A percentile compares a stretch with the other conserved stretches of the same genome.
Evolutionary conservation across 2,329 filamentous ascomycete genomes (phyloP).

Genomic region (Xylaria arbuscula): DNA sequence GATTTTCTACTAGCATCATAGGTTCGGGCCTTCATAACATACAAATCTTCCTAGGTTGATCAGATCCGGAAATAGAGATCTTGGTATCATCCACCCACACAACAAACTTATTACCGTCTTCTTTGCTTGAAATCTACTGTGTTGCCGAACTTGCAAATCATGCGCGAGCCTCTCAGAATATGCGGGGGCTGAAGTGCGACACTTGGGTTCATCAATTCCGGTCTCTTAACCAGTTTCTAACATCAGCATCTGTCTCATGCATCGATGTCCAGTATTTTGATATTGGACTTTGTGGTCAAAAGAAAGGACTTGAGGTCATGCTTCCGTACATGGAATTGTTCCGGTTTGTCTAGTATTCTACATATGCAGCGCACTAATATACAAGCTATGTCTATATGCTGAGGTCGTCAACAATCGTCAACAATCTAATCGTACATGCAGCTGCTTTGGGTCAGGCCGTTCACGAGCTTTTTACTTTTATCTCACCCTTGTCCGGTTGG

Average conservation of each 20-base stretch:
- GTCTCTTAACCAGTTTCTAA: neutral
- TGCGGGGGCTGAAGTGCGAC: neutral
- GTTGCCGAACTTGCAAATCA: neutral
- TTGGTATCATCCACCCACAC: conserved; percentile 43
- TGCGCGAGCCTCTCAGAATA: neutral
- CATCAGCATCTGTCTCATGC: neutral
- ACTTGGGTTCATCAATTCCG: too few relatives aligned
- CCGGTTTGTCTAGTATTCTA: conserved; percentile 1
- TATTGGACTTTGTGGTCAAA: neutral
- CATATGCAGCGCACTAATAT: neutral
- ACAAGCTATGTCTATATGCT: conserved; percentile 13
- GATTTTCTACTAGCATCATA: conserved; percentile 53
- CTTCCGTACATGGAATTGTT: neutral
- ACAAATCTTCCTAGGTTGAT: conserved; percentile 48
- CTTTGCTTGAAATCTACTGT: conserved; percentile 24
- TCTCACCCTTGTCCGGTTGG: neutral
- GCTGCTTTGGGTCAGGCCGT: neutral
- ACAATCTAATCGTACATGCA: conserved; percentile 4
- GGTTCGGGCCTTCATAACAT: conserved; percentile 52
- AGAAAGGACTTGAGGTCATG: neutral
- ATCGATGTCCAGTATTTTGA: neutral
- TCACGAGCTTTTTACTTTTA: conserved; percentile 13
- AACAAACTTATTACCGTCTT: conserved; percentile 16
- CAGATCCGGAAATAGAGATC: conserved; percentile 53
- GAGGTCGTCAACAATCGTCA: neutral